These are phyloP conservation scores for Stephanodiscus triporus DNA, from an alignment of 108 stramenopile genomes.

Conservation along the genomic window DNA sequence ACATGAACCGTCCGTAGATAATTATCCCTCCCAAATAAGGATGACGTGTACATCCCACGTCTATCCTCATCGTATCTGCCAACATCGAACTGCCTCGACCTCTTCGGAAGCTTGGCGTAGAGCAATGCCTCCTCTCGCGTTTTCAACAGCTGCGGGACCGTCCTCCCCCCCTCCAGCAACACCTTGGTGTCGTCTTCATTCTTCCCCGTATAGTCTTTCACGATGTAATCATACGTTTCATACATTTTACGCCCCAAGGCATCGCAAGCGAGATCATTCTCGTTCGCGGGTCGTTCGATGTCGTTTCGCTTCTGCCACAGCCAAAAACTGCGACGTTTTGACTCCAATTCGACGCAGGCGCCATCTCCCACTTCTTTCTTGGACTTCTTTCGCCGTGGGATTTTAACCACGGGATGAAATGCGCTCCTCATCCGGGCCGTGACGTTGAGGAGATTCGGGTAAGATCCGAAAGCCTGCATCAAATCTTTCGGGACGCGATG, in stretches of 20 bases:
- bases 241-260: constrained; percentile 18
- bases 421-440: constrained; percentile 52
- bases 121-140: constrained; percentile 35
- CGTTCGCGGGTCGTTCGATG: background rate
- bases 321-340: constrained; percentile 24
- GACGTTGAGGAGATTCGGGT: constrained; percentile 69
- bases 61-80: constrained; percentile 86
- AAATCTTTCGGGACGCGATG: constrained; percentile 26
- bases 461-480: constrained; percentile 57
- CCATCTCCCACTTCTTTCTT: background rate
- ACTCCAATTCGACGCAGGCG: constrained; percentile 7
- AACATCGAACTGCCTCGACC: constrained; percentile 31
- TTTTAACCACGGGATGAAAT: constrained; percentile 72
- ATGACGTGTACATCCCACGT: constrained; percentile 62
- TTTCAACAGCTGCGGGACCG: constrained; percentile 30
- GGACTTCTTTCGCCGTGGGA: constrained; percentile 44
- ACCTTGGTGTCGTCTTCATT: constrained; percentile 16
- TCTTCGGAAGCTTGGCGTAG: constrained; percentile 26
- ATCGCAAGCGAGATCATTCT: constrained; percentile 4
- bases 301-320: constrained; percentile 10
- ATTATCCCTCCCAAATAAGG: constrained; percentile 55
- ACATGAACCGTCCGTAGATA: constrained; percentile 74
- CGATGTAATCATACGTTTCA: constrained; percentile 40
- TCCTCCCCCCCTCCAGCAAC: constrained; percentile 14
- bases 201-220: constrained; percentile 27